phyloP scores from a whole-genome alignment of 169 alveolate species.

The Cryptosporidium tyzzeri region DNA sequence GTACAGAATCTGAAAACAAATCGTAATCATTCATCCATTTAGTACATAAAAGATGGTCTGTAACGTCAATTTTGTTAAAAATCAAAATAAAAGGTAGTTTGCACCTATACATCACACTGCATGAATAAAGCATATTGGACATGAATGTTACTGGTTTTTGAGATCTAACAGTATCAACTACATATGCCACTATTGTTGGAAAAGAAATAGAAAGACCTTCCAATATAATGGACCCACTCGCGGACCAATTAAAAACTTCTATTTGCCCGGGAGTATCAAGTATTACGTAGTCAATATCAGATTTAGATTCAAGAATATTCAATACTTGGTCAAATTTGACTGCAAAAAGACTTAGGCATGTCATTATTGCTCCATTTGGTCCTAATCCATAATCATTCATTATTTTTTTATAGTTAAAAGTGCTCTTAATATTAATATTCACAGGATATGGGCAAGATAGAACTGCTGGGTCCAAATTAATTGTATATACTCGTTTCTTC shows the following conservation, averaged over 20 bases:
- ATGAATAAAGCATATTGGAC: constrained; percentile 98
- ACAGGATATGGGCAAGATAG: constrained; percentile 76
- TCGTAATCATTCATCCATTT: constrained; percentile 94
- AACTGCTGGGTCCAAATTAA: constrained; percentile 99
- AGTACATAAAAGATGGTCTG: constrained; percentile 83
- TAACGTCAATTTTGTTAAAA: constrained; percentile 95
- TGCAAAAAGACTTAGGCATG: constrained; percentile 95
- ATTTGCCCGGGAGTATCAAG: constrained; percentile 99
- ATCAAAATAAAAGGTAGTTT: constrained; percentile 93
- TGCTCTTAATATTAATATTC: constrained; percentile 93
- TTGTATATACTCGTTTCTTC: constrained; percentile 91
- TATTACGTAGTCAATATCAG: constrained; percentile 91
- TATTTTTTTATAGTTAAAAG: constrained; percentile 94
- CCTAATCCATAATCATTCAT: constrained; percentile 96
- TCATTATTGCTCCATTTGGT: constrained; percentile 99
- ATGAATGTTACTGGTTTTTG: constrained; percentile 96
- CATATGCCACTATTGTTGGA: constrained; percentile 88
- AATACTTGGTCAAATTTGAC: constrained; percentile 95
- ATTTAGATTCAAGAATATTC: constrained; percentile 87
- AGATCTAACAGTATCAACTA: constrained; percentile 94
- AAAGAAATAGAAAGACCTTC: constrained; percentile 93
- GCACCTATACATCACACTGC: constrained; percentile 93
- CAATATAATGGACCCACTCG: constrained; percentile 95
- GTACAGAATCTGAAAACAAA: constrained; percentile 87
- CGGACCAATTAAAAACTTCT: constrained; percentile 98